Conservation (phyloP, 495 filamentous ascomycete species). For the Penicillium paxilli region DNA sequence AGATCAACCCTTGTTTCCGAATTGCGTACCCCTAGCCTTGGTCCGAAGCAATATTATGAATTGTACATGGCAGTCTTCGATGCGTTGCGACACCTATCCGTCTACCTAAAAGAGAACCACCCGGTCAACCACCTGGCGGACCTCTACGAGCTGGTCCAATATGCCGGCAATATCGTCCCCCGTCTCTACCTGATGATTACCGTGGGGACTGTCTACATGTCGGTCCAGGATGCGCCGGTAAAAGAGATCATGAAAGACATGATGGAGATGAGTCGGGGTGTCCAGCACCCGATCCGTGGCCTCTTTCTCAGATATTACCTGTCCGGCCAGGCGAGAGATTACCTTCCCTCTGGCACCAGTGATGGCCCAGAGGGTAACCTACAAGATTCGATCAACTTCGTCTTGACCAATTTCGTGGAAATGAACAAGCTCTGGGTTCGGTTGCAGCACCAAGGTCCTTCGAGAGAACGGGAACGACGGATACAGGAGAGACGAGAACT, state of each 20-base stretch:
- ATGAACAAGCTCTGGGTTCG: slow-evolving; percentile 99
- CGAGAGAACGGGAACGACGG: slow-evolving; percentile 86
- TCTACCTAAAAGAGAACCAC: slow-evolving; percentile 95
- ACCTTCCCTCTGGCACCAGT: slow-evolving; percentile 73
- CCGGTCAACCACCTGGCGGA: slow-evolving; percentile 97
- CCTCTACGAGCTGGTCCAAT: slow-evolving; percentile 97
- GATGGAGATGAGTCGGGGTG: slow-evolving; percentile 99
- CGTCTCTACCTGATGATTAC: slow-evolving; percentile 98
- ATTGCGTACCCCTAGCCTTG: slow-evolving; percentile 89
- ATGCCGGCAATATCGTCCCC: slow-evolving; percentile 97
- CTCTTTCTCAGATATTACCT: slow-evolving; percentile 95
- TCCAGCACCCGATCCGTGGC: slow-evolving; percentile 93
- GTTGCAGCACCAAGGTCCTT: slow-evolving; percentile 95
- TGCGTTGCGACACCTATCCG: slow-evolving; percentile 91
- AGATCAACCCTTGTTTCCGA: slow-evolving; percentile 98
- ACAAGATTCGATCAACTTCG: slow-evolving; percentile 95
- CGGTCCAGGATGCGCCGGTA: slow-evolving; percentile 94
- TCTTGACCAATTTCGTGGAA: slow-evolving; percentile 97
- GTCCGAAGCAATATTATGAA: slow-evolving; percentile 99
- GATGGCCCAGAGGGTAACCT: slow-evolving; percentile 95
- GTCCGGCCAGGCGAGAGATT: slow-evolving; percentile 88
- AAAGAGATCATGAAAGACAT: slow-evolving; percentile 99
- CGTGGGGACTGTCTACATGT: slow-evolving; percentile 98
- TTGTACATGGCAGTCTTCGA: slow-evolving; percentile 99
- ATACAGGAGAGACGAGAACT: slow-evolving; percentile 94